Evolutionary conservation across 768 basidiomycete genomes (phyloP), one percentile per base, ranked within the genome.

Genomic region (Paxillus involutus): DNA sequence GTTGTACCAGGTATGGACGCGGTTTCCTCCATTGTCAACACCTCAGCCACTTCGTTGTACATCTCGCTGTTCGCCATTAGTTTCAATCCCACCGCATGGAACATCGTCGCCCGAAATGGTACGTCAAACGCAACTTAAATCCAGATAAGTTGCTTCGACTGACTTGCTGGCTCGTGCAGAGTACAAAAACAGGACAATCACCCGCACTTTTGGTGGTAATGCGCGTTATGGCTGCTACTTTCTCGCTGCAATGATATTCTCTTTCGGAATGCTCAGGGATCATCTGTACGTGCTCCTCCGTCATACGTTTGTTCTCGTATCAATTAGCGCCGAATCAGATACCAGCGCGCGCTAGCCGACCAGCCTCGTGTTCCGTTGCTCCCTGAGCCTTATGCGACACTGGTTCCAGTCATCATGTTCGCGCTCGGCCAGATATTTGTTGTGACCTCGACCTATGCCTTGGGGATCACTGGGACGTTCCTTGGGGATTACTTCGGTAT

Each of bases 21-120:
- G 24, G 57, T 77, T 24, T 59, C 57, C 19, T 58, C 63, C 44
- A 33, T 70, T 42, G 56, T 96, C 3, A 86, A 96, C 73, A 64
- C 79, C 29, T 81, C 76, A 30, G 80, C 91, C 62, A 65, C 73
- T 6, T 90, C 90, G 19, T 68, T 98, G 39, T 80, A 79, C 63
- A 49, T 89, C 16, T 83, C 84, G 0, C 57, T 94, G n/a, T 71
- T 80, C 4, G 70, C 88, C 54, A 91, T 96, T 47, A 65, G 83
- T 2, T 98, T 98, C 77, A 98, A 98, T 63, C 96, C 96, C 0
- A 85, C 86, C 1, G 94, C 88, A 54, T 99, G 96, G 96, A 99
- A 99, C 71, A 84, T 94, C 57, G 84, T 95, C 29, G 96, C 96
- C 24, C 86, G 85, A 52, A 93, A 95, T 74, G 94, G 94, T 94